These are phyloP conservation scores for Pseudoturritis turrita DNA, from an alignment of 345 rosid species.

Conservation along the genomic window DNA sequence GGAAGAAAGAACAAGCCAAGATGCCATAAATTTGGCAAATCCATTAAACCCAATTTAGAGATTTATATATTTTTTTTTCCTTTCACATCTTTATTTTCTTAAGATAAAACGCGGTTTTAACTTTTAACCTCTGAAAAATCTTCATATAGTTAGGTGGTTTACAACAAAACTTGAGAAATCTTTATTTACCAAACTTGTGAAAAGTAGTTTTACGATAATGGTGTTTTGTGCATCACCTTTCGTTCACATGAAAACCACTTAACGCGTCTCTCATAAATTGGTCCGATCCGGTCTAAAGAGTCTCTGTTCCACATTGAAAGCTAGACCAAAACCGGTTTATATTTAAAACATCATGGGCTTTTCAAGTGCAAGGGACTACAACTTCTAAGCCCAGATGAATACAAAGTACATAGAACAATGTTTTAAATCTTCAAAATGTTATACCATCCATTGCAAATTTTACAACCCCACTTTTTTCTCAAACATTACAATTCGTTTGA, in stretches of 20 bases:
- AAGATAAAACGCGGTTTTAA: slow-evolving; percentile 4
- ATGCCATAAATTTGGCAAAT: slow-evolving; percentile 14
- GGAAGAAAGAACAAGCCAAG: slow-evolving; percentile 24
- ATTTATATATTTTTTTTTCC: not conserved
- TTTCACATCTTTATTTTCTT: not conserved
- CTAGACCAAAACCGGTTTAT: slow-evolving; percentile 1
- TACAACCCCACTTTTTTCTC: not conserved
- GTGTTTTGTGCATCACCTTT: not conserved
- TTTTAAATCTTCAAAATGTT: not conserved
- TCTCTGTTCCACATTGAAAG: not conserved
- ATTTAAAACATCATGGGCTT: not conserved
- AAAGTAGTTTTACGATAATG: not conserved
- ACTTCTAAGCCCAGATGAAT: slow-evolving; percentile 2
- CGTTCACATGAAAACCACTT: not conserved
- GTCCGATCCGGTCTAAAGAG: not conserved
- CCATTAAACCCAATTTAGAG: slow-evolving; percentile 7
- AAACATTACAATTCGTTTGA: not conserved
- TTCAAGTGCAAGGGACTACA: not conserved
- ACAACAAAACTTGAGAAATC: slow-evolving; percentile 12
- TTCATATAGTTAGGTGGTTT: slow-evolving; percentile 15
- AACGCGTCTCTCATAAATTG: not conserved
- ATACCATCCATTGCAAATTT: slow-evolving; percentile 2
- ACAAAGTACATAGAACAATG: not conserved
- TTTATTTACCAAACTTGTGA: slow-evolving; percentile 20
- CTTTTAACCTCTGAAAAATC: not conserved